Conservation (phyloP, 768 basidiomycete genomes). For the Panus rudis region DNA sequence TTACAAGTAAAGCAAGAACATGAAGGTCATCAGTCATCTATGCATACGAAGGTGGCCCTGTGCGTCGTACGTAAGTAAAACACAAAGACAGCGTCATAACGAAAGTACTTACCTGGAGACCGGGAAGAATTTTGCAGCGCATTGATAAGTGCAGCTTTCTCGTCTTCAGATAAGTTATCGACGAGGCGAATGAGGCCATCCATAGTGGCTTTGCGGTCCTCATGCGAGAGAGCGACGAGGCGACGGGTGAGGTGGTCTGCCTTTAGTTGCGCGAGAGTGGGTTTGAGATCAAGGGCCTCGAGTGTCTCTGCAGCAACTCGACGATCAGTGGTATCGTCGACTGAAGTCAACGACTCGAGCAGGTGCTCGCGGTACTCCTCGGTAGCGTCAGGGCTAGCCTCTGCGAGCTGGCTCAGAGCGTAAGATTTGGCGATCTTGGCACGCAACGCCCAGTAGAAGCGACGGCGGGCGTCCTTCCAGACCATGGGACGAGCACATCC, state of each 20-base stretch:
- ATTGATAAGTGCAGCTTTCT: conserved; percentile 51
- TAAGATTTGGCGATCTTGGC: conserved; percentile 68
- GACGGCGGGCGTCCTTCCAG: conserved; percentile 85
- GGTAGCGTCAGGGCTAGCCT: conserved; percentile 66
- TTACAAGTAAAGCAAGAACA: not conserved
- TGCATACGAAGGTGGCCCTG: conserved; percentile 5
- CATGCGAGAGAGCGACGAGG: conserved; percentile 60
- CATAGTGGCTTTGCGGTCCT: conserved; percentile 71
- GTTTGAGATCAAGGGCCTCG: conserved; percentile 63
- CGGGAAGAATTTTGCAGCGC: conserved; percentile 54
- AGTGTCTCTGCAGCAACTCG: conserved; percentile 55
- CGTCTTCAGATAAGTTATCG: conserved; percentile 69
- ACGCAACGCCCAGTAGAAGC: conserved; percentile 92
- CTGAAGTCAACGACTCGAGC: conserved; percentile 52
- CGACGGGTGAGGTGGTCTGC: conserved; percentile 62
- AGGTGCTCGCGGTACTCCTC: conserved; percentile 60
- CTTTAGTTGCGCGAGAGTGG: conserved; percentile 56
- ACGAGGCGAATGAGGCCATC: conserved; percentile 67
- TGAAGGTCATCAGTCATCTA: not conserved
- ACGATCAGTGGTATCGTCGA: conserved; percentile 46
- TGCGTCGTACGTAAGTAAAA: no score
- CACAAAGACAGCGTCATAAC: no score
- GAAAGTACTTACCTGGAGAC: conserved; percentile 51
- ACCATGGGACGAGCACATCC: conserved; percentile 81
- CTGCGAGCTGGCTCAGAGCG: conserved; percentile 55